A percentile compares a stretch with the other conserved stretches of the same genome.
These are phyloP conservation scores for Russula brevipes DNA, from an alignment of 768 basidiomycete genomes.

Conservation along the genomic window DNA sequence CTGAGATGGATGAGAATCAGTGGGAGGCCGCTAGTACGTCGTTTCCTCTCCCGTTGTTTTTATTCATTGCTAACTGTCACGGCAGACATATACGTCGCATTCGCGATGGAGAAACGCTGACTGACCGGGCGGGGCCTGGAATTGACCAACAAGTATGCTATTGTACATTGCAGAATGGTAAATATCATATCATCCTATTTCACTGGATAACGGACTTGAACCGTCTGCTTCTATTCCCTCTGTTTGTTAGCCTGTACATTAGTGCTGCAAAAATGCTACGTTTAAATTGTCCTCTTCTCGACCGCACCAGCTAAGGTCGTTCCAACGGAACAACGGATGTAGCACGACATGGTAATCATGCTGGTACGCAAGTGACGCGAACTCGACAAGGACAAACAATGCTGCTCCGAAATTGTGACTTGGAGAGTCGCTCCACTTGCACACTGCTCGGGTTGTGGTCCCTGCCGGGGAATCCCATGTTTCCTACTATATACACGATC, in stretches of 20 bases:
- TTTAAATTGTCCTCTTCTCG: neutral
- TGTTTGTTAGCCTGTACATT: constrained; percentile 6
- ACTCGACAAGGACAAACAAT: neutral
- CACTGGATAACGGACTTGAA: constrained; percentile 4
- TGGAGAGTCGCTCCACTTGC: neutral
- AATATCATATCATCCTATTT: neutral
- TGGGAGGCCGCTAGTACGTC: constrained; percentile 98
- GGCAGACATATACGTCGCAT: constrained; percentile 88
- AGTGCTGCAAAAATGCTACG: neutral
- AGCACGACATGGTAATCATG: too few species aligned
- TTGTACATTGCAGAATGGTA: constrained; percentile 9
- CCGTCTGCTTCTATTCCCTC: constrained; percentile 2
- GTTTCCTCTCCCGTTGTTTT: neutral
- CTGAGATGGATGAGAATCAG: constrained; percentile 89
- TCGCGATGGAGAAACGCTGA: constrained; percentile 76
- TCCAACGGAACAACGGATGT: too few species aligned
- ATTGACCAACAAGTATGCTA: constrained; percentile 3
- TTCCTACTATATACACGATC: neutral
- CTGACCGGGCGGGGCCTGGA: constrained; percentile 3
- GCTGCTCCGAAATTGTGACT: neutral
- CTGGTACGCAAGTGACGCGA: neutral
- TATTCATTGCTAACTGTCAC: constrained; percentile 10
- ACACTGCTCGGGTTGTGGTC: neutral
- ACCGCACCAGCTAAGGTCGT: too few species aligned
- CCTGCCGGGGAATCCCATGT: too few species aligned